These are phyloP conservation scores for Boletus sensibilis DNA, from an alignment of 768 basidiomycete species.

Conservation along the genomic window DNA sequence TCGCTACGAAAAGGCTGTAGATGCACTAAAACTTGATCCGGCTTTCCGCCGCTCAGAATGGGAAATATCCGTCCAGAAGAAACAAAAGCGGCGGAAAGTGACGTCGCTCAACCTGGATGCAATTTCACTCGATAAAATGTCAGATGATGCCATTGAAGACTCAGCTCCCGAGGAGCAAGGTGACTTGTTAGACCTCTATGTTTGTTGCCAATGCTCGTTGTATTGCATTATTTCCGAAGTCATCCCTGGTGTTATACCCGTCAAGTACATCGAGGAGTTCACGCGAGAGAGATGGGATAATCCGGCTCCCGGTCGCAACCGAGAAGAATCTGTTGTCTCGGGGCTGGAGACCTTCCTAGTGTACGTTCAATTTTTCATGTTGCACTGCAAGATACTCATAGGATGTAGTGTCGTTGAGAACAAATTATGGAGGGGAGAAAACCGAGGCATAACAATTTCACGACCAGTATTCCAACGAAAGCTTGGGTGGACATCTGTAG, in stretches of 20 bases:
- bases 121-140: slow-evolving; percentile 20
- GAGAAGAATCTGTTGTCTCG: slow-evolving; percentile 52
- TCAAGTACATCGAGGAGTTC: slow-evolving; percentile 61
- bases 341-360: slow-evolving; percentile 65
- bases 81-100: slow-evolving; percentile 55
- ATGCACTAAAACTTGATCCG: slow-evolving; percentile 64
- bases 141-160: slow-evolving; percentile 35
- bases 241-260: slow-evolving; percentile 72
- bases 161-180: slow-evolving; percentile 40
- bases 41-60: slow-evolving; percentile 60
- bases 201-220: slow-evolving; percentile 82
- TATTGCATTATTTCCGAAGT: slow-evolving; percentile 68
- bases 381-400: background rate
- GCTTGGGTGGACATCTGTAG: slow-evolving; percentile 60
- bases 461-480: slow-evolving; percentile 58
- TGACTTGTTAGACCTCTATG: slow-evolving; percentile 69
- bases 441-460: slow-evolving; percentile 51
- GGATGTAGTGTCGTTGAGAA: slow-evolving; percentile 66
- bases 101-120: slow-evolving; percentile 38
- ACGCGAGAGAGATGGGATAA: slow-evolving; percentile 57
- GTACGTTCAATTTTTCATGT: slow-evolving; percentile 42
- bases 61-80: slow-evolving; percentile 50
- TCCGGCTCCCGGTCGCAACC: slow-evolving; percentile 54
- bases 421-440: slow-evolving; percentile 70
- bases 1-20: slow-evolving; percentile 65